A percentile compares a stretch with the other conserved stretches of the same genome.
Evolutionary conservation across 139 green algal genomes (phyloP).

Genomic region (Tetraselmis striata): DNA sequence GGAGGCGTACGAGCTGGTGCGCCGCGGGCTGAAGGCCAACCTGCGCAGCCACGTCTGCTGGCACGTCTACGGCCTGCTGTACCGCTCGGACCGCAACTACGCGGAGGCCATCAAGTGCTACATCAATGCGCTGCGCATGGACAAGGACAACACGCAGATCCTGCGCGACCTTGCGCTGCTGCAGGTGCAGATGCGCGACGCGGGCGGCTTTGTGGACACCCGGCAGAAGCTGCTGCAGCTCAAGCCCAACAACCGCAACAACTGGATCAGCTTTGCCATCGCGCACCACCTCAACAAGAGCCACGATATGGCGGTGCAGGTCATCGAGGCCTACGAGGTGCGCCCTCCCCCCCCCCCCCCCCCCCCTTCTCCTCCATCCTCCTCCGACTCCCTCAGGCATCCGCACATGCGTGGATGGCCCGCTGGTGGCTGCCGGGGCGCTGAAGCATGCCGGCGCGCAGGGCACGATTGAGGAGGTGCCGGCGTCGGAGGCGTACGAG

Average conservation of each 20-base stretch:
- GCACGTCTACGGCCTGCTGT: conserved; percentile 96
- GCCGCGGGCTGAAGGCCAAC: conserved; percentile 78
- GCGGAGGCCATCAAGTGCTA: conserved; percentile 99
- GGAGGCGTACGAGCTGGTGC: conserved; percentile 92
- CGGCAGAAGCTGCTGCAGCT: conserved; percentile 75
- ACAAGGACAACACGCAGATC: conserved; percentile 92
- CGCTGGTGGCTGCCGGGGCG: too few species aligned
- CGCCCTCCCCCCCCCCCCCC: too few species aligned
- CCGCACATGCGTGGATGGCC: too few species aligned
- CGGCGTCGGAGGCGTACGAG: conserved; percentile 79
- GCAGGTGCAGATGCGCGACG: conserved; percentile 91
- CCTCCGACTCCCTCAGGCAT: too few species aligned
- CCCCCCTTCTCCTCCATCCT: too few species aligned
- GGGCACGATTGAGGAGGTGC: conserved; percentile 46
- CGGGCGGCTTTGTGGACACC: conserved; percentile 85
- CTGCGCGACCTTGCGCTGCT: conserved; percentile 82
- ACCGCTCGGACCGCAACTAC: conserved; percentile 90
- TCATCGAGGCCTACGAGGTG: conserved; percentile 23
- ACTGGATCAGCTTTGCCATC: conserved; percentile 89
- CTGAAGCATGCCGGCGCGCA: too few species aligned
- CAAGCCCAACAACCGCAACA: conserved; percentile 67
- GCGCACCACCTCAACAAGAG: conserved; percentile 82
- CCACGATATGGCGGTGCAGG: conserved; percentile 65
- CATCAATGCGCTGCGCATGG: conserved; percentile 86
- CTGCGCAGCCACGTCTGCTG: conserved; percentile 92